These are phyloP conservation scores for Argentina anserina DNA, from an alignment of 306 rosid genomes.

Conservation along the genomic window DNA sequence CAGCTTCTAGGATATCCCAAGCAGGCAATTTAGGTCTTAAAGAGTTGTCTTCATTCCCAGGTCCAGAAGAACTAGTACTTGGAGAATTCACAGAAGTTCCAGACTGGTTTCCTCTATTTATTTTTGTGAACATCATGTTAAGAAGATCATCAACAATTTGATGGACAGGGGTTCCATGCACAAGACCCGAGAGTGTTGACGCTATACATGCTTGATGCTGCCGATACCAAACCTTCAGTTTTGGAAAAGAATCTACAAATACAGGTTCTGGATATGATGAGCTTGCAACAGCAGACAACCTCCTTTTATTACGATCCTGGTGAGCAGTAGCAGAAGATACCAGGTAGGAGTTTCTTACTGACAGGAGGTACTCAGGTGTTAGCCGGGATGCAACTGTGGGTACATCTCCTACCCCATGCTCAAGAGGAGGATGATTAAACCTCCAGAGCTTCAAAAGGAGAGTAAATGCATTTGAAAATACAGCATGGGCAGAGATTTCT, in stretches of 20 bases:
- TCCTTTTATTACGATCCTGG: slow-evolving; percentile 61
- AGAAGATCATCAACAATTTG: slow-evolving; percentile 94
- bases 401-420: slow-evolving; percentile 85
- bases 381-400: slow-evolving; percentile 92
- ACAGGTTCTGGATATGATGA: slow-evolving; percentile 71
- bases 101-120: slow-evolving; percentile 62
- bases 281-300: slow-evolving; percentile 73
- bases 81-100: slow-evolving; percentile 62
- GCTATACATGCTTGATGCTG: slow-evolving; percentile 98
- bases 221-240: slow-evolving; percentile 85
- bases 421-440: slow-evolving; percentile 92
- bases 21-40: slow-evolving; percentile 87
- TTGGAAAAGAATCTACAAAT: slow-evolving; percentile 93
- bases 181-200: slow-evolving; percentile 92
- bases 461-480: slow-evolving; percentile 91
- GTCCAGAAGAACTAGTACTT: slow-evolving; percentile 90
- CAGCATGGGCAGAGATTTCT: slow-evolving; percentile 84
- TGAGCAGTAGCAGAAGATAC: slow-evolving; percentile 51
- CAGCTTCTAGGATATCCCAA: slow-evolving; percentile 95
- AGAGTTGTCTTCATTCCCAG: slow-evolving; percentile 61
- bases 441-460: slow-evolving; percentile 93
- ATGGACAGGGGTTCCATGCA: slow-evolving; percentile 92
- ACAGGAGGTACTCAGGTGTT: slow-evolving; percentile 89
- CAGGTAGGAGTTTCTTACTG: slow-evolving; percentile 75
- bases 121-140: slow-evolving; percentile 79